Base-by-base conservation (phyloP, 2,329 filamentous ascomycete genomes). In the Berkeleyomyces basicola region DNA sequence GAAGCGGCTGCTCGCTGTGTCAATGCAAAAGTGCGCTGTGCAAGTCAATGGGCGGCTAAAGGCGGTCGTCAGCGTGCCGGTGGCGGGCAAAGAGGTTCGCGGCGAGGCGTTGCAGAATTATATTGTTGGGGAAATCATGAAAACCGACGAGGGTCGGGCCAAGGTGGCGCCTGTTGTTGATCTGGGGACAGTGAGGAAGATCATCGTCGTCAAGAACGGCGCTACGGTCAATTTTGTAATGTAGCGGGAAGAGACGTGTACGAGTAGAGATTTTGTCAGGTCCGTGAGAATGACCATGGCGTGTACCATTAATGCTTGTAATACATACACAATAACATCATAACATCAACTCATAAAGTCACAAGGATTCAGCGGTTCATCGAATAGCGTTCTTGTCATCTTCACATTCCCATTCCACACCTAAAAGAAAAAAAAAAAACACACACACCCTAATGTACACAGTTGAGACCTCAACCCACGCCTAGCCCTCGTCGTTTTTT, bases 1-100 rank as follows among this genome's bases (percentile, higher is more conserved):
- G 58, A 39, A 59, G 5, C 31, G 16, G 7, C 39, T 64, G 9
- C 43, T 62, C 10, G 67, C 78, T 62, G 70, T 76, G 66, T 44
- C 57, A 42, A 69, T 80, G 67, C 73, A 79, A 70, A 74, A 71
- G 3, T 87, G 83, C 66, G 85, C 85, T 0, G 83, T 95, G 14
- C 86, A 90, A 69, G 74, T 95, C 65, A 90, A 95, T 69, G 89
- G 90, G n/a, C 90, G 86, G 71, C 72, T 88, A 66, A 83, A 82
- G 44, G 85, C 85, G 66, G 81, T 81, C 0, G 78, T 86, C n/a
- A 76, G 84, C 1, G 82, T 93, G 33, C 77, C 82, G 0, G 77
- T 77, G 37, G 75, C 78, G 51, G 67, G 71, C 36, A 74, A 71
- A 9, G 72, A 77, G 2, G 33, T 58, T 10, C 31, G 43, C 43